phyloP scores from a whole-genome alignment of 768 basidiomycete species.

The Amanita rimosa region DNA sequence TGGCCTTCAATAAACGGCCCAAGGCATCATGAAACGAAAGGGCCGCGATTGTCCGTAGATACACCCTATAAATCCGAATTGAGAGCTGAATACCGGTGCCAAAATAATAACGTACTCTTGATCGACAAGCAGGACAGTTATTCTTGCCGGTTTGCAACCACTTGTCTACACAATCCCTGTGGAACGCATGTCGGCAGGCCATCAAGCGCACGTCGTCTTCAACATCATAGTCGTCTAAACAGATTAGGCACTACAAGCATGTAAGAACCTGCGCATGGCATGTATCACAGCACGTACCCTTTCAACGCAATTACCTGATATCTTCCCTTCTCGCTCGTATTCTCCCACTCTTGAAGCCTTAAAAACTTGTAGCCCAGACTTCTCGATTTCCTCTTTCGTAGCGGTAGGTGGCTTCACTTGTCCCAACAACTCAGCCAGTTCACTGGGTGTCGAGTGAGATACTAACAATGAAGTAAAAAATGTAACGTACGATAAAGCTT shows the following conservation, averaged over 20 bases:
- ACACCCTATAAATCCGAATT: slow-evolving; percentile 18
- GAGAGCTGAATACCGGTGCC: background rate
- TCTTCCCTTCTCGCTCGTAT: slow-evolving; percentile 49
- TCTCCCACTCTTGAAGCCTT: slow-evolving; percentile 39
- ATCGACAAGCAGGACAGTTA: slow-evolving; percentile 87
- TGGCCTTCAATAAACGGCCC: background rate
- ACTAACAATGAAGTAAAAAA: slow-evolving; percentile 6
- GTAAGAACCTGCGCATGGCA: background rate
- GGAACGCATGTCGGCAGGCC: slow-evolving; percentile 83
- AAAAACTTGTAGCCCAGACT: slow-evolving; percentile 71
- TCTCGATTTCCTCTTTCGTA: slow-evolving; percentile 76
- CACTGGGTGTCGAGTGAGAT: slow-evolving; percentile 30
- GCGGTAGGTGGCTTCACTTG: slow-evolving; percentile 77
- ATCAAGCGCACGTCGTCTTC: slow-evolving; percentile 77
- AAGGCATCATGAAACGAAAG: background rate
- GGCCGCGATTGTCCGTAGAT: slow-evolving; percentile 12
- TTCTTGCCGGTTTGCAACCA: slow-evolving; percentile 83
- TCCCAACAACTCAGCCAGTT: slow-evolving; percentile 75
- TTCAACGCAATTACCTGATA: slow-evolving; percentile 73
- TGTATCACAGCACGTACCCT: slow-evolving; percentile 35
- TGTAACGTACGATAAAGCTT: slow-evolving; percentile 54
- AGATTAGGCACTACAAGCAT: slow-evolving; percentile 59
- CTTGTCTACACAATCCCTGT: slow-evolving; percentile 76
- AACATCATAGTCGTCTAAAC: slow-evolving; percentile 73
- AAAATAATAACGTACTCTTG: slow-evolving; percentile 36